Evolutionary conservation across 805 yeast species (phyloP).

Genomic region (Saccharomycopsis sp.): DNA sequence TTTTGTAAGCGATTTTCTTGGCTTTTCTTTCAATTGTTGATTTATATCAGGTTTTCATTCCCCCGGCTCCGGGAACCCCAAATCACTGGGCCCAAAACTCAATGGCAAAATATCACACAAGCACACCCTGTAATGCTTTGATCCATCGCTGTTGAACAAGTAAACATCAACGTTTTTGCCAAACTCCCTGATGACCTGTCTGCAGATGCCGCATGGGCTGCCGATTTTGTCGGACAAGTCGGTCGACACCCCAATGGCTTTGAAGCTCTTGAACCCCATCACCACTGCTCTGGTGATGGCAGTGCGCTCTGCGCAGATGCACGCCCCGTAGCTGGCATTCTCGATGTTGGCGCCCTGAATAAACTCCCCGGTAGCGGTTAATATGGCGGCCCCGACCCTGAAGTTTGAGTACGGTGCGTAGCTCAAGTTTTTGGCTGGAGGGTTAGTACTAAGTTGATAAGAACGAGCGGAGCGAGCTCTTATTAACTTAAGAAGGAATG

Average conservation of each 20-base stretch:
- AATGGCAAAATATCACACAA: conserved; percentile 64
- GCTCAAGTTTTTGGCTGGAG: conserved; percentile 32
- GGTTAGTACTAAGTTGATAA: background rate
- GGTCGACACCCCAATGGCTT: conserved; percentile 59
- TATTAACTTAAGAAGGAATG: background rate
- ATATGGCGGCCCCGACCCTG: conserved; percentile 72
- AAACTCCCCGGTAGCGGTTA: conserved; percentile 40
- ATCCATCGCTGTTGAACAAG: conserved; percentile 57
- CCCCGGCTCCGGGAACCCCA: conserved; percentile 25
- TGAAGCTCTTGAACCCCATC: conserved; percentile 31
- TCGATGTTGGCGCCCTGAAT: conserved; percentile 79
- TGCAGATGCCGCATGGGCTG: conserved; percentile 90
- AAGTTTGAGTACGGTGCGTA: conserved; percentile 42
- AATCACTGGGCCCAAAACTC: conserved; percentile 78
- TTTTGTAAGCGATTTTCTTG: background rate
- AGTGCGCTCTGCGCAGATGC: conserved; percentile 69
- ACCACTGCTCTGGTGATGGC: conserved; percentile 51
- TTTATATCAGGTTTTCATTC: background rate
- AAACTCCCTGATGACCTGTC: conserved; percentile 86
- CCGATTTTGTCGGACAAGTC: conserved; percentile 46
- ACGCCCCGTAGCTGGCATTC: conserved; percentile 82
- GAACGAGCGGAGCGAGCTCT: background rate
- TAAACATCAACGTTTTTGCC: conserved; percentile 48
- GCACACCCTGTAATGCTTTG: conserved; percentile 35
- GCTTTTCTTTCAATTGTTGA: background rate